phyloP scores from a whole-genome alignment of 2,329 filamentous ascomycete species.

The Diaporthe aspalathi region DNA sequence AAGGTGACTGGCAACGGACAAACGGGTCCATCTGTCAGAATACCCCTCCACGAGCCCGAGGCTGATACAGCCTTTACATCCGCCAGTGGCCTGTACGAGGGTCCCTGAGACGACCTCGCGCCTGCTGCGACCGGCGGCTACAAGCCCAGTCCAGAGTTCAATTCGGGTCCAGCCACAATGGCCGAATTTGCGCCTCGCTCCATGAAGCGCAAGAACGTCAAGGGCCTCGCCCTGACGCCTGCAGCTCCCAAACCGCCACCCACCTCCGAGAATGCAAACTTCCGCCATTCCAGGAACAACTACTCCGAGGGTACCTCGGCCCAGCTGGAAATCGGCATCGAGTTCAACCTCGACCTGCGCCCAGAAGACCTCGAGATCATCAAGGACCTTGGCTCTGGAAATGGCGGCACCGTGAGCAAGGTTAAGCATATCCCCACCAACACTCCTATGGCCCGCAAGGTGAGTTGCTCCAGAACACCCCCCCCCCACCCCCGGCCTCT shows the following conservation, averaged over 20 bases:
- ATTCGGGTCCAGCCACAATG: constrained; percentile 57
- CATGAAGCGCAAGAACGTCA: constrained; percentile 99
- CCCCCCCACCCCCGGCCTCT: constrained; percentile 4
- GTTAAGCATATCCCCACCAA: constrained; percentile 95
- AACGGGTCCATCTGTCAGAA: neutral
- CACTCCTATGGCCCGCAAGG: constrained; percentile 98
- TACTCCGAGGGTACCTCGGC: constrained; percentile 69
- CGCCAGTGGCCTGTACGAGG: constrained; percentile 2
- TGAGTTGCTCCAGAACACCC: constrained; percentile 53
- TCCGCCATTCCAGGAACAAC: constrained; percentile 67
- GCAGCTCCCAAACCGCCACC: constrained; percentile 78
- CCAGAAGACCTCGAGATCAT: constrained; percentile 93
- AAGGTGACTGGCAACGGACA: constrained; percentile 14
- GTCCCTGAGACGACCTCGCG: constrained; percentile 13
- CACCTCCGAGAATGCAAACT: constrained; percentile 77
- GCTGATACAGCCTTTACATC: constrained; percentile 27
- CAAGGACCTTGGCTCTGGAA: constrained; percentile 94
- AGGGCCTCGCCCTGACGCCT: constrained; percentile 89
- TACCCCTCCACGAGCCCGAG: constrained; percentile 31
- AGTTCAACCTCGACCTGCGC: constrained; percentile 92
- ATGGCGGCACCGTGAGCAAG: constrained; percentile 98
- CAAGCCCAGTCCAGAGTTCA: neutral
- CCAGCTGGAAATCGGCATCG: constrained; percentile 92
- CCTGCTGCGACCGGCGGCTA: neutral
- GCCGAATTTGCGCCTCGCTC: constrained; percentile 78